Percentiles rank a stretch among this genome's conserved stretches.
Conservation (phyloP, 2,329 filamentous ascomycete species). For the Lachnellula willkommii region DNA sequence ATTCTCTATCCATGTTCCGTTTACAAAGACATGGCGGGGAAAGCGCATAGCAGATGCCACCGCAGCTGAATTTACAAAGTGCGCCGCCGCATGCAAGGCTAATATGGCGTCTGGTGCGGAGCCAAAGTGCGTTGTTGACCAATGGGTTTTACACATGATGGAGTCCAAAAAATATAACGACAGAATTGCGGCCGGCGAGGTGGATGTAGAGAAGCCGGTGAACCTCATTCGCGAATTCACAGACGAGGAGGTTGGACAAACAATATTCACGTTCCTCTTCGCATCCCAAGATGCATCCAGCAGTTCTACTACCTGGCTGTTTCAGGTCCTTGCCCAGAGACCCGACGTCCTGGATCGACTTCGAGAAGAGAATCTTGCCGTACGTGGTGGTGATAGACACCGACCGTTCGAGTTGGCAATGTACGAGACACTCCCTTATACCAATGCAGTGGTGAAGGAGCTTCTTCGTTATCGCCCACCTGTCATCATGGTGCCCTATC, state of each 20-base stretch:
- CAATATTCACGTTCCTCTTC: slow-evolving; percentile 49
- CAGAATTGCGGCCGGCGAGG: slow-evolving; percentile 53
- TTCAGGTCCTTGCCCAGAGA: slow-evolving; percentile 46
- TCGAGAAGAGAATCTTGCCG: slow-evolving; percentile 43
- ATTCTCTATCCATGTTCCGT: slow-evolving; percentile 62
- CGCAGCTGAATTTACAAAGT: slow-evolving; percentile 63
- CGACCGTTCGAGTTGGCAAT: slow-evolving; percentile 40
- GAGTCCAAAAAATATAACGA: slow-evolving; percentile 64
- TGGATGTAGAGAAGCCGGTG: slow-evolving; percentile 37
- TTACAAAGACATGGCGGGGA: slow-evolving; percentile 70
- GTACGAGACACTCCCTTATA: slow-evolving; percentile 46
- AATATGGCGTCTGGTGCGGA: slow-evolving; percentile 65
- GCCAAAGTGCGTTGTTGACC: slow-evolving; percentile 69
- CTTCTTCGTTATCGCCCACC: slow-evolving; percentile 47
- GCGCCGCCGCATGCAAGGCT: slow-evolving; percentile 65
- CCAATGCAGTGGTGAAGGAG: slow-evolving; percentile 49
- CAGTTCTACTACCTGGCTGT: slow-evolving; percentile 49
- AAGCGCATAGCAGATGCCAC: slow-evolving; percentile 71
- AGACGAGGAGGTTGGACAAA: slow-evolving; percentile 44
- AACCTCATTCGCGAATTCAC: slow-evolving; percentile 48
- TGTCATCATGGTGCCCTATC: slow-evolving; percentile 50
- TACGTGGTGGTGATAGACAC: slow-evolving; percentile 38
- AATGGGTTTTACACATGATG: slow-evolving; percentile 70
- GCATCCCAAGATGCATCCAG: slow-evolving; percentile 50
- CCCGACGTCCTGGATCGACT: slow-evolving; percentile 44